A percentile compares a stretch with the other conserved stretches of the same genome.
These are phyloP conservation scores for Hibiscus mutabilis DNA, from an alignment of 345 rosid genomes.

Conservation along the genomic window DNA sequence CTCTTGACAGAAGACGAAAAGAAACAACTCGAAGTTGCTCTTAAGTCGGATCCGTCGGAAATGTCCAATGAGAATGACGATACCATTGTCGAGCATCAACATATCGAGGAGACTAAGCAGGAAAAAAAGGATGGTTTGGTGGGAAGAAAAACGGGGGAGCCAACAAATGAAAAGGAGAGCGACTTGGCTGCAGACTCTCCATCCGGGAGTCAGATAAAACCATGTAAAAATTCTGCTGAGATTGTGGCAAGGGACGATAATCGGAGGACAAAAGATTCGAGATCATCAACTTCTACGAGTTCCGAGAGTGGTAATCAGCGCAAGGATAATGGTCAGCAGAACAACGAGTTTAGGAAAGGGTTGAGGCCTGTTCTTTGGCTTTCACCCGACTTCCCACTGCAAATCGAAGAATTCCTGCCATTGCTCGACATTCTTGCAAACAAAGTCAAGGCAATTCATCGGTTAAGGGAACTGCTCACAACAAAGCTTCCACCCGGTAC, in stretches of 20 bases:
- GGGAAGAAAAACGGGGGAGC: background rate
- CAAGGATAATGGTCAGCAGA: constrained; percentile 46
- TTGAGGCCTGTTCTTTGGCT: constrained; percentile 94
- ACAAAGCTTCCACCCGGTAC: constrained; percentile 92
- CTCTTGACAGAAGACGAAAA: constrained; percentile 82
- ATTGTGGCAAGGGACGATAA: constrained; percentile 49
- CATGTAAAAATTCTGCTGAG: constrained; percentile 84
- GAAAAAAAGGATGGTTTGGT: background rate
- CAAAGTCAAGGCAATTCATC: constrained; percentile 97
- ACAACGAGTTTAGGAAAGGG: constrained; percentile 82
- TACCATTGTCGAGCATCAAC: constrained; percentile 47
- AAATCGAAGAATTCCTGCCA: constrained; percentile 91
- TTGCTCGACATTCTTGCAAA: constrained; percentile 95
- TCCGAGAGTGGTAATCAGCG: constrained; percentile 40
- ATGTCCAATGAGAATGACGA: constrained; percentile 42
- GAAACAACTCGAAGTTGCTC: constrained; percentile 82
- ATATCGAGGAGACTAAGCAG: constrained; percentile 18
- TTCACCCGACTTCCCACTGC: constrained; percentile 73
- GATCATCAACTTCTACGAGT: constrained; percentile 37
- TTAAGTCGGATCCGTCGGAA: constrained; percentile 72
- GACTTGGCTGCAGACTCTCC: constrained; percentile 69
- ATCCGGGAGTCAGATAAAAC: constrained; percentile 49
- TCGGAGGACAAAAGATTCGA: constrained; percentile 53
- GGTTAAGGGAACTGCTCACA: constrained; percentile 87
- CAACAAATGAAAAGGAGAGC: constrained; percentile 63